Evolutionary conservation across 139 green algal species (phyloP).

Genomic region (Medakamo hakoo): DNA sequence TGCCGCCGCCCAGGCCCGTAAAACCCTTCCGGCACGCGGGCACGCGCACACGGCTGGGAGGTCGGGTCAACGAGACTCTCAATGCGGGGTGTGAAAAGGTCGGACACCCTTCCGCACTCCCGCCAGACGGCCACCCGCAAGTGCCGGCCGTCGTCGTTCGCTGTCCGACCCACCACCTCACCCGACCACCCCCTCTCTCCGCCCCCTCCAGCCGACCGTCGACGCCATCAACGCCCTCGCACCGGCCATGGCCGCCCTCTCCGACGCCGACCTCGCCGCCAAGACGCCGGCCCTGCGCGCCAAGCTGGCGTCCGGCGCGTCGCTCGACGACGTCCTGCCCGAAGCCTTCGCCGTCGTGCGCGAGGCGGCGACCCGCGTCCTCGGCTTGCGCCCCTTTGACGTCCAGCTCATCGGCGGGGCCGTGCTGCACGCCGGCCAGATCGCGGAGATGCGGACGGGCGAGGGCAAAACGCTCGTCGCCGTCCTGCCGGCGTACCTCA

Average conservation of each 20-base stretch:
- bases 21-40: too few species aligned
- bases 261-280: slow-evolving; percentile 58
- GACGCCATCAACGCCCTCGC: slow-evolving; percentile 79
- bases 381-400: slow-evolving; percentile 93
- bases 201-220: slow-evolving; percentile 32
- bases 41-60: too few species aligned
- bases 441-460: slow-evolving; percentile 95
- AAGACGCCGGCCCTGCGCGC: slow-evolving; percentile 68
- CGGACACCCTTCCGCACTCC: too few species aligned
- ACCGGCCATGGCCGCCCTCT: slow-evolving; percentile 45
- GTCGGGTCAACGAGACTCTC: too few species aligned
- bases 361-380: slow-evolving; percentile 76
- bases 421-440: slow-evolving; percentile 83
- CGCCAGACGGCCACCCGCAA: too few species aligned
- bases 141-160: too few species aligned
- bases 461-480: slow-evolving; percentile 96
- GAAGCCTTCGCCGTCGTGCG: slow-evolving; percentile 83
- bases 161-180: neutral
- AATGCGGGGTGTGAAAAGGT: too few species aligned
- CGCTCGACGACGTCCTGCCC: slow-evolving; percentile 66
- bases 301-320: slow-evolving; percentile 34
- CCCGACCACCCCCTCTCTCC: neutral
- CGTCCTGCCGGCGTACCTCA: slow-evolving; percentile 91
- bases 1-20: too few species aligned
- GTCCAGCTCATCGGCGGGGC: slow-evolving; percentile 95